Percentiles rank a stretch among this genome's conserved stretches.
phyloP scores from a whole-genome alignment of 1,284 basidiomycete species.

The Leccinum subrobustum region DNA sequence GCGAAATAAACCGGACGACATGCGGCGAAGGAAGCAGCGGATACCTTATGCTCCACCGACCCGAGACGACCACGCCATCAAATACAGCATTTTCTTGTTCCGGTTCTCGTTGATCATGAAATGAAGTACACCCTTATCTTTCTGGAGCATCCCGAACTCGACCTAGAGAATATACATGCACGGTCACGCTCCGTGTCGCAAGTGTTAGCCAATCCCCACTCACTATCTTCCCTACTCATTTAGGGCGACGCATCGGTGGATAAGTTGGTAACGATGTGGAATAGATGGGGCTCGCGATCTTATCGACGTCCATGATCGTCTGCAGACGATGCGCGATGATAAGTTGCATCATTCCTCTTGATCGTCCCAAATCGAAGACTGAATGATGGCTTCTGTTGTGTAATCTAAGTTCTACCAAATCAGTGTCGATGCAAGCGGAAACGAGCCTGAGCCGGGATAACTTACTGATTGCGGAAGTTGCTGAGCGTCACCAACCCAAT shows the following conservation, averaged over 20 bases:
- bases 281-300: conserved; percentile 33
- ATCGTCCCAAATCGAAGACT: conserved; percentile 37
- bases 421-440: background rate
- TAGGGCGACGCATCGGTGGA: conserved; percentile 2
- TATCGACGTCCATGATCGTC: conserved; percentile 69
- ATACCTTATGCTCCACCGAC: background rate
- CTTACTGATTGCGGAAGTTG: conserved; percentile 34
- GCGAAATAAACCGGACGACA: background rate
- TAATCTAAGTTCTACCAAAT: conserved; percentile 13
- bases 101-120: conserved; percentile 46
- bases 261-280: conserved; percentile 22
- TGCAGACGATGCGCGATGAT: conserved; percentile 70
- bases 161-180: conserved; percentile 1
- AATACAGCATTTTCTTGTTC: conserved; percentile 37
- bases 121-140: conserved; percentile 44
- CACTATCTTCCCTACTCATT: conserved; percentile 38
- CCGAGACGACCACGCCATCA: conserved; percentile 4
- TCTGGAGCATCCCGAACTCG: conserved; percentile 49
- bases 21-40: background rate
- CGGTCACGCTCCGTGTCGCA: background rate
- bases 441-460: background rate
- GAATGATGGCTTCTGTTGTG: conserved; percentile 32
- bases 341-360: conserved; percentile 58
- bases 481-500: conserved; percentile 24
- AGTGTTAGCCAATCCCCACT: conserved; percentile 14